A percentile compares a stretch with the other conserved stretches of the same genome.
Evolutionary conservation across 2,329 filamentous ascomycete genomes (phyloP).

Genomic region (Claviceps africana): DNA sequence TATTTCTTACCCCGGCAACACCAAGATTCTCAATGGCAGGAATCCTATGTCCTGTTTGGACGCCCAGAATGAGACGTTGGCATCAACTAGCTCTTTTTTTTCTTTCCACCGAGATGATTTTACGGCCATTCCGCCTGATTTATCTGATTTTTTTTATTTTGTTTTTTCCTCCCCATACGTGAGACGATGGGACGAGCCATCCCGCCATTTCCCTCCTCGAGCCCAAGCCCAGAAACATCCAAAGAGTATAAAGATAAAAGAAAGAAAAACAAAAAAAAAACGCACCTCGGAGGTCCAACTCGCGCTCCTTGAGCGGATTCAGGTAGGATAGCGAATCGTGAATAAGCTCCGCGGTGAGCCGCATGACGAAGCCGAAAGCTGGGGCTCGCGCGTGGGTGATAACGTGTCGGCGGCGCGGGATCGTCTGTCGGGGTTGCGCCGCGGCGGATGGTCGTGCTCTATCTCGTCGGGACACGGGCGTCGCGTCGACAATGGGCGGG

Average conservation of each 20-base stretch:
- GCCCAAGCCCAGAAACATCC: no score
- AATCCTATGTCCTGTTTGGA: conserved; percentile 83
- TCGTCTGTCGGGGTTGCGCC: no score
- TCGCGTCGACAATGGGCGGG: no score
- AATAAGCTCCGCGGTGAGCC: conserved; percentile 91
- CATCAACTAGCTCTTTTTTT: conserved; percentile 62
- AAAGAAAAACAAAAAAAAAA: conserved; percentile 18
- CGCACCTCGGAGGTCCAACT: conserved; percentile 99
- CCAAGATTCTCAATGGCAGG: conserved; percentile 95
- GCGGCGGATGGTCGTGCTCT: no score
- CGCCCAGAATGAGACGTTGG: conserved; percentile 34
- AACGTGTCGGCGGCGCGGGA: no score
- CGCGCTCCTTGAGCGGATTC: conserved; percentile 95
- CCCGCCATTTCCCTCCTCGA: no score
- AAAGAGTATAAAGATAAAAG: conserved; percentile 21
- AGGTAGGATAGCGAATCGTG: conserved; percentile 91
- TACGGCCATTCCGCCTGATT: background rate
- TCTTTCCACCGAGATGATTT: conserved; percentile 19
- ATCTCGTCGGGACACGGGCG: no score
- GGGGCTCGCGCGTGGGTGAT: no score
- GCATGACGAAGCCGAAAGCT: conserved; percentile 45
- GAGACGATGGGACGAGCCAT: no score
- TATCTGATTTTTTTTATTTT: conserved; percentile 56
- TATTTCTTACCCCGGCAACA: conserved; percentile 64
- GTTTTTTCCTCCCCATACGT: no score